Evolutionary conservation across 352 stramenopile genomes (phyloP), one percentile per base, ranked within the genome.

Genomic region (Vaucheria bursata): DNA sequence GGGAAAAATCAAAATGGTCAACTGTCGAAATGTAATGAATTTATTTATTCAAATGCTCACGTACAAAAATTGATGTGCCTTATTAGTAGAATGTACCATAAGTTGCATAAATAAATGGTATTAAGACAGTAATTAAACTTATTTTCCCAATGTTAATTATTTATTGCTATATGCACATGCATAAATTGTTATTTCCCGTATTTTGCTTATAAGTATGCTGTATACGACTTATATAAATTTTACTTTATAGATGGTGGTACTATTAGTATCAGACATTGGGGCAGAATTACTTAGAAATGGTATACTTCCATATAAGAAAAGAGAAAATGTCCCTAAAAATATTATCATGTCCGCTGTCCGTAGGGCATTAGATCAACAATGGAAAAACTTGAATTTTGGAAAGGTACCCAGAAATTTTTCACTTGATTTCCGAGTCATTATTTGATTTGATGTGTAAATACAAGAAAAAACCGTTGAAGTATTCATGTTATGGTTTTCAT

Each of bases 191-290:
- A 12, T 50, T 5, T 50, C 5, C 12, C 39, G 5, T 12, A 50
- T 50, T 5, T 12, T 50, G 39, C 12, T 50, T 12, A 50, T 12
- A 5, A 12, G 39, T 50, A 12, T 12, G 39, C 5, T 50, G 5
- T 5, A 5, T 50, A 12, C 39, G 12, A 50, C 39, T 50, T 5
- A 50, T 50, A n/a, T n/a, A n/a, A n/a, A n/a, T n/a, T n/a, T n/a
- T n/a, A n/a, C n/a, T 50, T 12, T 8, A 34, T 35, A 72, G 65
- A 4, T 72, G 65, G 65, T 72, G 31, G 65, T 72, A 35, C 65
- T 72, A 8, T 35, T 72, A 35, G 65, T 72, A 35, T 72, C 65
- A 7, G 65, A 72, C 65, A 72, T 72, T 7, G 65, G 65, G n/a
- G 65, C 65, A 40, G 2, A 29, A 7, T 29, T 35, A 2, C 1